Evolutionary conservation across 169 alveolate species (phyloP), one percentile per base, ranked within the genome.

Genomic region (Cryptosporidium ubiquitum): DNA sequence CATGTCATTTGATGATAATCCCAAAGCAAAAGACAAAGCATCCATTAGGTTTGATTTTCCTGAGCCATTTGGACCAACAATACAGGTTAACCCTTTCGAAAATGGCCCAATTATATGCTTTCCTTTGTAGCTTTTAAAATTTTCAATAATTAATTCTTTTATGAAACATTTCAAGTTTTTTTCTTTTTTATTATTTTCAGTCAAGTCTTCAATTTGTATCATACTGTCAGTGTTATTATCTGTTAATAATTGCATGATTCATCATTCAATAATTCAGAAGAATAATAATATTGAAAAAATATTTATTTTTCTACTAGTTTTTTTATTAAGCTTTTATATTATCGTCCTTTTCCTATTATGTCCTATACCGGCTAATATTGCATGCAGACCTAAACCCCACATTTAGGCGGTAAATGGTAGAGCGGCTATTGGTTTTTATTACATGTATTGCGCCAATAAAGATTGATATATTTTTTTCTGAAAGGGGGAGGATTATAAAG

Each of bases 81-180:
- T 94, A 33, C 95, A 94, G 14, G 98, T 95, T 85, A 97, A 95
- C 3, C 47, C 39, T 91, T 95, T 91, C 14, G 94, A 85, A 74
- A 94, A 93, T 3, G 93, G 98, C 1, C 98, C 98, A 2, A 97
- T 94, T 60, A 93, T 91, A 84, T 96, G 98, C 23, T 92, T 91
- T 23, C 97, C 98, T 71, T 93, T 95, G 91, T 97, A 97, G 42
- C 99, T 96, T 92, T 97, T 97, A 91, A 97, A 94, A 70, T 94
- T 94, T 60, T 93, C 93, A 29, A 94, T 85, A 3, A 84, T 42
- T 47, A 92, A 31, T 69, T 86, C 85, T 52, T 86, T 92, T 31
- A 92, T 92, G 39, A 70, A 92, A 20, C 93, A 70, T 64, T 68
- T 68, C 5, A 66, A 79, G 26, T 35, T 70, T 44, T 69, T 84